These are phyloP conservation scores for Dothideomycetidae sp. DNA, from an alignment of 2,329 filamentous ascomycete genomes.

Conservation along the genomic window DNA sequence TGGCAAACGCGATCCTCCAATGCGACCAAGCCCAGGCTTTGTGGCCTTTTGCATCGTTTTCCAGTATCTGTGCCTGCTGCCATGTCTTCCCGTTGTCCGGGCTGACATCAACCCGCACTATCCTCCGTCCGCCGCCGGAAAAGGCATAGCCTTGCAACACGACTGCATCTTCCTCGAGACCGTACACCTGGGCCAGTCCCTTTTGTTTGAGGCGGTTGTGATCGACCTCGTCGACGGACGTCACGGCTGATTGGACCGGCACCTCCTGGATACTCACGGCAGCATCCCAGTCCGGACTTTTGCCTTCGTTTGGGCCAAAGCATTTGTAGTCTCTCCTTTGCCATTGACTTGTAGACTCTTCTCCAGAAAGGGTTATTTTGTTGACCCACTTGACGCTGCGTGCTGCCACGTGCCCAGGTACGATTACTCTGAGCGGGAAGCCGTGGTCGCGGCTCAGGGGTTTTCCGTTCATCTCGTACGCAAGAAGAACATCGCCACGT, in stretches of 20 bases:
- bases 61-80: constrained; percentile 47
- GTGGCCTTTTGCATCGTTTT: constrained; percentile 35
- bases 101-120: constrained; percentile 53
- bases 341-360: constrained; percentile 53
- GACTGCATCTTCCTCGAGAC: constrained; percentile 15
- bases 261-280: constrained; percentile 54
- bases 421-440: constrained; percentile 33
- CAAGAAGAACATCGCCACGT: constrained; percentile 47
- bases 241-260: constrained; percentile 54
- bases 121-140: constrained; percentile 50
- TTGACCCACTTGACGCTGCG: constrained; percentile 57
- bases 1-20: constrained; percentile 37
- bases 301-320: constrained; percentile 47
- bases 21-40: constrained; percentile 50
- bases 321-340: constrained; percentile 54
- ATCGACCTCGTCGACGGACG: constrained; percentile 20
- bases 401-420: constrained; percentile 50
- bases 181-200: constrained; percentile 11
- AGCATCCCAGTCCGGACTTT: constrained; percentile 41
- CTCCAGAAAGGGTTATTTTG: constrained; percentile 48
- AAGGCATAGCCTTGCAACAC: constrained; percentile 49
- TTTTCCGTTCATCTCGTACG: constrained; percentile 47
- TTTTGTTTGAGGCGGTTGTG: constrained; percentile 3
- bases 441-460: constrained; percentile 51
- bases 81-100: constrained; percentile 49